Base-by-base conservation (phyloP, 169 alveolate genomes). In the Sarcocystis neurona region DNA sequence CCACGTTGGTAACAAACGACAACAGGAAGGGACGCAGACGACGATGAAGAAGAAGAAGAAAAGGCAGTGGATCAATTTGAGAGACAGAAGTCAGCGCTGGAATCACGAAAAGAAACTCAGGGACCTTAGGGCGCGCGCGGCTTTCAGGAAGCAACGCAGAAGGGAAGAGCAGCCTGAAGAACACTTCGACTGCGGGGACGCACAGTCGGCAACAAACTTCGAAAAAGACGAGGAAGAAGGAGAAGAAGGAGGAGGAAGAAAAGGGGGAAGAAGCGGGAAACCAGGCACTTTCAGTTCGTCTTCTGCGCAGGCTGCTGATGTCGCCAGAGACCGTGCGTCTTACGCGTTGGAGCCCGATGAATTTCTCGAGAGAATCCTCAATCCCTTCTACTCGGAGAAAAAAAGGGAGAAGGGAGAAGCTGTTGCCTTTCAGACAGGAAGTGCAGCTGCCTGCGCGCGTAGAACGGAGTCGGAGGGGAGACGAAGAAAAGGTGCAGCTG, bases 21-120 rank as follows among this genome's bases (percentile, higher is more conserved):
- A n/a, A 41, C 75, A n/a, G 43, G 46, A 5, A 63, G 8, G 32
- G 10, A 41, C 75, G 43, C 27, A n/a, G 6, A 34, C 5, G 27
- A 41, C 8, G 46, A n/a, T 20, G 46, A 63, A 63, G 75, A 63
- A 63, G n/a, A 37, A n/a, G 0, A 63, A n/a, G n/a, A 63, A 63
- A 41, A 37, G 75, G 75, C 44, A 30, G 41, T 63, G 75, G 75
- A 41, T 63, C 44, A 63, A 63, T 18, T 63, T 27, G 5, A 63
- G n/a, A n/a, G 75, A 63, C n/a, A 63, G 32, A n/a, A 63, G 44
- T n/a, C 75, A 63, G 41, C 37, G 75, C 8, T 63, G 75, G 75
- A 63, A 63, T 37, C 27, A 63, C 27, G 27, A 30, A 37, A 63
- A 63, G 32, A 63, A 63, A n/a, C 20, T 63, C n/a, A 37, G 32